Evolutionary conservation across 768 basidiomycete species (phyloP), one percentile per base, ranked within the genome.

Genomic region (Sporobolomyces phaffii): DNA sequence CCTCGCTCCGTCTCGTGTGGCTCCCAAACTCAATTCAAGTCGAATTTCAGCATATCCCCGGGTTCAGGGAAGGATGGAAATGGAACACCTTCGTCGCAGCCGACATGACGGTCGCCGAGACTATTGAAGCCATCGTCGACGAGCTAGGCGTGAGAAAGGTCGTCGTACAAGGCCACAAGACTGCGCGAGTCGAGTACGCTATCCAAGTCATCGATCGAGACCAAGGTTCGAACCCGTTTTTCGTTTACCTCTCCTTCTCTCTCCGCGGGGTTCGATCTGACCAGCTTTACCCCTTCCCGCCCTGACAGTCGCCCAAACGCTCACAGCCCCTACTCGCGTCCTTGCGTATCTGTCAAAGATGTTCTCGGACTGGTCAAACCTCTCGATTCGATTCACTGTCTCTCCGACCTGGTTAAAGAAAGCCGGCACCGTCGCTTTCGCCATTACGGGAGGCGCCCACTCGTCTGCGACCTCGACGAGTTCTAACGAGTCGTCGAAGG

Each of bases 1-100:
- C 89, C 14, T 77, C 81, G 5, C 76, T 91, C 44, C 86, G 89
- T 1, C 80, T 92, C 47, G 85, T 91, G 3, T 87, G 87, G 8
- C 80, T 86, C 3, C 83, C 90, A 71, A 82, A 85, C 6, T 76
- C 80, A 20, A 80, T 88, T n/a, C 80, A 81, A 0, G 47, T 86
- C 26, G 77, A 79, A 2, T 73, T 88, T 43, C 74, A 80, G 0
- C 87, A 87, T 49, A 83, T 91, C 20, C 88, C 88, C 3, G 87
- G 89, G 76, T 83, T 91, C 63, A 83, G 86, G 56, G 90, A 91
- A 72, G 86, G 81, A 3, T 89, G 86, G 73, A 73, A 79, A 69
- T 85, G 86, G 80, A 85, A 81, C 57, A 70, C 84, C 44, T 91
- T 85, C 77, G 80, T 90, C 60, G 83, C 87, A 6, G 81, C 82